Percentiles rank a stretch among this genome's conserved stretches.
Conservation (phyloP, 345 rosid species). For the Eucalyptus pumila region DNA sequence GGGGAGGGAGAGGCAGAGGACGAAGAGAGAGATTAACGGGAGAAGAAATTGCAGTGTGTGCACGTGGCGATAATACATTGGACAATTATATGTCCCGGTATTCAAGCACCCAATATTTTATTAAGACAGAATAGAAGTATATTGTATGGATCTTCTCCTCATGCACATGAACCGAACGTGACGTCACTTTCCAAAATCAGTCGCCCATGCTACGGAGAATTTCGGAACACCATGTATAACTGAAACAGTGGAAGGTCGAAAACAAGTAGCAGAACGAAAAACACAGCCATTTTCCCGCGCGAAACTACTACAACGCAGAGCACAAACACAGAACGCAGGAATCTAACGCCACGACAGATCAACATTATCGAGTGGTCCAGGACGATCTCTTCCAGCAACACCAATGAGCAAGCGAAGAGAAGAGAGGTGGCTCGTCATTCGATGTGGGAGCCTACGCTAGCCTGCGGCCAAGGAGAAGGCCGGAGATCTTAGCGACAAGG, state of each 20-base stretch:
- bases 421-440: neutral
- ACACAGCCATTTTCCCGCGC: neutral
- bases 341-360: neutral
- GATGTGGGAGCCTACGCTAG: neutral
- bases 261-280: neutral
- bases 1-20: too few relatives aligned
- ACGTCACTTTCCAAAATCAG: too few relatives aligned
- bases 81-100: too few relatives aligned
- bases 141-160: too few relatives aligned
- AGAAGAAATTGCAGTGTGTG: too few relatives aligned
- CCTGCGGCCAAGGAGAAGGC: neutral
- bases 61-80: too few relatives aligned
- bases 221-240: accelerated
- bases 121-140: too few relatives aligned
- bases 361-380: neutral
- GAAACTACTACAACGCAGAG: neutral
- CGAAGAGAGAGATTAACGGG: too few relatives aligned
- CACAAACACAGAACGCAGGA: neutral
- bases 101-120: too few relatives aligned
- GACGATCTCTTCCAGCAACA: neutral
- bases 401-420: neutral
- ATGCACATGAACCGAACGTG: accelerated
- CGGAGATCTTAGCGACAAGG: neutral
- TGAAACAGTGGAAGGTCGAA: neutral
- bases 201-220: neutral